These are phyloP conservation scores for Backusella westeae DNA, from an alignment of 192 early-diverging fungal species.

Conservation along the genomic window DNA sequence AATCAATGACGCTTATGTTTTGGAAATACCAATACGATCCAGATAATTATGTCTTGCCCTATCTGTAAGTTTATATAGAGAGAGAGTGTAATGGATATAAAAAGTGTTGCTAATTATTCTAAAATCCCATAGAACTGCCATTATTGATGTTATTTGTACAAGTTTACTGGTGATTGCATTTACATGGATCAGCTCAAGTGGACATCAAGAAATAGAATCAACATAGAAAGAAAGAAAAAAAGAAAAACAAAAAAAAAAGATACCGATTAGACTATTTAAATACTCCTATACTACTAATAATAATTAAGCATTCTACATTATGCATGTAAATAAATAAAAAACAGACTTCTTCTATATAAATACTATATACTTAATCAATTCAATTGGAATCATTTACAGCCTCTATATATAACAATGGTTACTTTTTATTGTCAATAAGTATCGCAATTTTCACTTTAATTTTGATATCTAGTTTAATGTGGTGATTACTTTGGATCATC, in stretches of 20 bases:
- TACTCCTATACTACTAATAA: background rate
- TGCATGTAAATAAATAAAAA: background rate
- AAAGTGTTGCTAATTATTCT: background rate
- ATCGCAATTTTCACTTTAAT: no score
- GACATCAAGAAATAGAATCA: slow-evolving; percentile 11
- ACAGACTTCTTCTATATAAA: background rate
- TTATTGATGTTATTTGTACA: slow-evolving; percentile 70
- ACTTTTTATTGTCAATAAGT: no score
- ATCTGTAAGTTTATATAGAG: slow-evolving; percentile 45
- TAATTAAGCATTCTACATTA: background rate
- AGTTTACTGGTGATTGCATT: slow-evolving; percentile 53
- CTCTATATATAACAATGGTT: background rate
- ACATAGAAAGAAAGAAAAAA: background rate
- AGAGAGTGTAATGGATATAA: background rate
- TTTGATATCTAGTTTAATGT: no score
- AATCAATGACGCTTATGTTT: slow-evolving; percentile 50
- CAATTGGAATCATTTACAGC: background rate
- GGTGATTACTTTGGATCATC: background rate
- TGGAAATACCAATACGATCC: slow-evolving; percentile 77
- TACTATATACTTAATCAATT: background rate
- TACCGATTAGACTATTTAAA: background rate
- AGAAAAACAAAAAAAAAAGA: background rate
- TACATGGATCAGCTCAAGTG: slow-evolving; percentile 26
- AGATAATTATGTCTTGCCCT: slow-evolving; percentile 68
- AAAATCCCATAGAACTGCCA: slow-evolving; percentile 56